Evolutionary conservation across 345 rosid genomes (phyloP), one percentile per base, ranked within the genome.

Genomic region (Rhodamnia argentea): DNA sequence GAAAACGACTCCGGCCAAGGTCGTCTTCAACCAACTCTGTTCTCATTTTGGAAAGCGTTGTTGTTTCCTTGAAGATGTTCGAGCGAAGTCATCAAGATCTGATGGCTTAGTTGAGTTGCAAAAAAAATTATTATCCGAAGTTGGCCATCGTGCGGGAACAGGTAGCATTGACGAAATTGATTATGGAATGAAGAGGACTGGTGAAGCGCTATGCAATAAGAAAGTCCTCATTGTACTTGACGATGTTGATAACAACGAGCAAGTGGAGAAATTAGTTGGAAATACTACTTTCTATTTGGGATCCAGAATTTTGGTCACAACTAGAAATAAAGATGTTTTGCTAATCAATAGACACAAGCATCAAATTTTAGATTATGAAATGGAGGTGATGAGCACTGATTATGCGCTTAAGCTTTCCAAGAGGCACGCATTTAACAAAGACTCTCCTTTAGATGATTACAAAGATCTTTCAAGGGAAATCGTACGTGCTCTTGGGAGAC

Each of bases 61-160:
- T 82, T 52, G 86, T 27, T 85, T 85, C 27, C 86, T 85, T 10
- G 14, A 26, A 7, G 60, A 85, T 8, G 0, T 85, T 53, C 53
- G 64, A 53, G 86, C 2, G 27, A 20, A 26, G 0, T 24, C 83
- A 37, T 52, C 32, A 76, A 42, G 44, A 6, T 37, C 2, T 1
- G 0, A 42, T 12, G 83, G 83, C n/a, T 54, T 85, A 29, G 42
- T 64, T 26, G 0, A 37, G 37, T 51, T 85, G n/a, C 87, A 76
- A 51, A 58, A 76, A 26, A 81, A 3, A 2, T 22, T 76, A 56
- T 3, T 56, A 51, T 53, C 51, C 0, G 54, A 74, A 47, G 24
- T 37, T 0, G 0, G n/a, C 0, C 6, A 9, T 26, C 32, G 20
- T 24, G 0, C 12, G 0, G 27, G 74, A 60, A 27, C 12, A 40